Evolutionary conservation across 2,329 filamentous ascomycete species (phyloP).

Genomic region (Epichloe typhina): DNA sequence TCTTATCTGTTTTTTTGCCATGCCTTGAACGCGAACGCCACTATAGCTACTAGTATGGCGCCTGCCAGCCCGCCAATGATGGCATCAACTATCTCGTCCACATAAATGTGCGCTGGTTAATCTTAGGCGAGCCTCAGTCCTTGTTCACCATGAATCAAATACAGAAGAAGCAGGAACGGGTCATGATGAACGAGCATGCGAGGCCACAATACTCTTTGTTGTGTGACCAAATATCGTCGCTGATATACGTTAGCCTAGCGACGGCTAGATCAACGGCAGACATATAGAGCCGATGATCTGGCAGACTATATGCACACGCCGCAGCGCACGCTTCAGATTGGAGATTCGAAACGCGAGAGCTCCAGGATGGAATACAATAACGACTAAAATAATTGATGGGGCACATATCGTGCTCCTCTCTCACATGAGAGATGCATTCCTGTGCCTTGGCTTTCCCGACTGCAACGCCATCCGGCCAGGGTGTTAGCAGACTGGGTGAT

Average conservation of each 20-base stretch:
- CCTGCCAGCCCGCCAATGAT: background rate
- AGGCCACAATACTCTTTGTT: background rate
- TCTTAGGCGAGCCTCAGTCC: background rate
- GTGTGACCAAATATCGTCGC: background rate
- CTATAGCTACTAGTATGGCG: too few species aligned
- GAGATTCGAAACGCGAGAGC: background rate
- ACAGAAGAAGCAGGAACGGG: background rate
- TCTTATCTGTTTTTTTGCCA: too few species aligned
- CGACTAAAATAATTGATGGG: background rate
- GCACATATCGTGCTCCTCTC: too few species aligned
- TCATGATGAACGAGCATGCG: background rate
- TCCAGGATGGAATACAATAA: background rate
- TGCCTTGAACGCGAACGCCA: too few species aligned
- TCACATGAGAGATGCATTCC: too few species aligned
- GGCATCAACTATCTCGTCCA: background rate
- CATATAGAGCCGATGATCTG: background rate
- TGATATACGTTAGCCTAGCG: background rate
- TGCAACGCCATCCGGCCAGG: too few species aligned
- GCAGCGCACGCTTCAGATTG: background rate
- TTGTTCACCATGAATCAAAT: background rate
- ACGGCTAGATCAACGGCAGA: background rate
- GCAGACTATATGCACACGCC: background rate
- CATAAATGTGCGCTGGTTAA: background rate
- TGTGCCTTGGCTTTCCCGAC: too few species aligned
- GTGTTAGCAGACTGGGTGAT: too few species aligned